Conservation (phyloP, 306 rosid species). For the Corylus avellana region DNA sequence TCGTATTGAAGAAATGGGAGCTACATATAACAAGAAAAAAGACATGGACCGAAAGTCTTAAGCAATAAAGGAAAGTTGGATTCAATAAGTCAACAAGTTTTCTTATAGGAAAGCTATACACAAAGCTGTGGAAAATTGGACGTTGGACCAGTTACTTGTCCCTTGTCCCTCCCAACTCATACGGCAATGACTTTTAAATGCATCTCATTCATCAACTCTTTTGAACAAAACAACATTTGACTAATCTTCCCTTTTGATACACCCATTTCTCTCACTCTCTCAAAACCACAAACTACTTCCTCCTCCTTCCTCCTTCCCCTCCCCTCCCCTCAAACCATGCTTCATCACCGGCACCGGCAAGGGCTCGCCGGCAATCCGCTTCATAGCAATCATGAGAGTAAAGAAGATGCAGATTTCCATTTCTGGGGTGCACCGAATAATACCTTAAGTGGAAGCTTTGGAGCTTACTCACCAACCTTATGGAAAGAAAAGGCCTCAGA, state of each 20-base stretch:
- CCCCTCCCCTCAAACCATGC: conserved; percentile 41
- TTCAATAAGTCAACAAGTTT: neutral
- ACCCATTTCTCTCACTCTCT: too few relatives aligned
- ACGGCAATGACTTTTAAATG: conserved; percentile 53
- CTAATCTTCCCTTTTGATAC: conserved; percentile 12
- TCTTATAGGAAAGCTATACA: neutral
- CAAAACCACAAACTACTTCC: conserved; percentile 6
- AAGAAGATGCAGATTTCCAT: conserved; percentile 49
- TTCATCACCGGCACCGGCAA: conserved; percentile 20
- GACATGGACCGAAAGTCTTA: neutral
- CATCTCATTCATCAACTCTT: conserved; percentile 25
- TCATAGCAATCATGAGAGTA: conserved; percentile 14
- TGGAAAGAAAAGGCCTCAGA: conserved; percentile 21
- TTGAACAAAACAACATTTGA: conserved; percentile 22
- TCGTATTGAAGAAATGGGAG: neutral
- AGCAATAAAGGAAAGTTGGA: neutral
- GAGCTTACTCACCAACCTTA: conserved; percentile 14
- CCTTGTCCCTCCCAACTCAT: conserved; percentile 40
- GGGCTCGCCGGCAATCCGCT: too few relatives aligned
- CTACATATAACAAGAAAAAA: neutral
- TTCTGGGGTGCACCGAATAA: conserved; percentile 51
- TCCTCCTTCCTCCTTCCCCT: conserved; percentile 22
- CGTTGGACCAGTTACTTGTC: conserved; percentile 31
- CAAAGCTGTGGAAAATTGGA: conserved; percentile 34
- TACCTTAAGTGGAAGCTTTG: conserved; percentile 10